Base-by-base conservation (phyloP, 2,329 filamentous ascomycete genomes). In the Fusarium udum region DNA sequence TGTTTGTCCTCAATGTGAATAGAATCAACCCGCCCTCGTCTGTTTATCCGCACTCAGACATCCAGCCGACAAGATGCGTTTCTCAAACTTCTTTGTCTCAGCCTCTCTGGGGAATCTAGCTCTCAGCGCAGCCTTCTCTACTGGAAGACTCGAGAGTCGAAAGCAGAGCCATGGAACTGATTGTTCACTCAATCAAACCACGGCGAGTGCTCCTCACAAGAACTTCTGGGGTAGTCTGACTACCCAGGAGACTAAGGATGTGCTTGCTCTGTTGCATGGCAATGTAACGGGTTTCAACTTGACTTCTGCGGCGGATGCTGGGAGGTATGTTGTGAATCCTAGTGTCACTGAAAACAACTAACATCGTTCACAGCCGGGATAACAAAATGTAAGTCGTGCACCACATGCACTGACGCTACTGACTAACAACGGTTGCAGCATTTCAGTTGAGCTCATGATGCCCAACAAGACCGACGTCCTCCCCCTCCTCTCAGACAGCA, bases 161-260 rank as follows among this genome's bases (percentile, higher is more conserved):
- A 34, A 64, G 1, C n/a, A 31, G 22, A 7, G 39, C 11, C 16
- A 14, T 37, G n/a, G 28, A 14, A 7, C 14, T 18, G 6, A 26
- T 11, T 62, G 61, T 9, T 51, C 61, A 0, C n/a, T 31, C 0
- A 22, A 4, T 3, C 42, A 62, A 1, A 18, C 42, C 0, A 7
- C 57, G 6, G 10, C 28, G 1, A 62, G 16, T 4, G 57, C 61
- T 15, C 61, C 61, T 24, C 61, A 64, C 13, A 64, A 64, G 28
- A 64, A 62, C 57, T 64, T 64, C 11, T 64, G 57, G 61, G 61
- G 61, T 15, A 32, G 34, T 31, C 24, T 64, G 12, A 62, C n/a
- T 2, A 28, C 31, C 4, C 26, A 31, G 1, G 61, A 64, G 7
- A 64, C 61, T 7, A 59, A 42, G 16, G 61, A 64, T 22, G 61